Conservation (phyloP, 2,329 filamentous ascomycete genomes). For the Verticillium tricorpus region DNA sequence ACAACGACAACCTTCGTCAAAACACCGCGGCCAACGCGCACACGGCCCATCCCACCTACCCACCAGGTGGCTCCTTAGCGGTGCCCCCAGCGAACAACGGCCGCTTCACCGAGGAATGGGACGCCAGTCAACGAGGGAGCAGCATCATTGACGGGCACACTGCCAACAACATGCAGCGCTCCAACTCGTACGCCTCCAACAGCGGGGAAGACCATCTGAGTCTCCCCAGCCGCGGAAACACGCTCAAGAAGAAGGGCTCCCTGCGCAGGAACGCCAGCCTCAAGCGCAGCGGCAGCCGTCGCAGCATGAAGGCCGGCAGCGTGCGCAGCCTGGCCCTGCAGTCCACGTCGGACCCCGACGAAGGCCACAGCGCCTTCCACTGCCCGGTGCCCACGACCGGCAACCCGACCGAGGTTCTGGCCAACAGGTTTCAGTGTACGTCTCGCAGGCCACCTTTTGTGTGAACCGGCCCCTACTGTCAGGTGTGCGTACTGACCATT, state of each 20-base stretch:
- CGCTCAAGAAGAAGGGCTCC: conserved; percentile 84
- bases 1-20: conserved; percentile 8
- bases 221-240: conserved; percentile 54
- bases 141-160: conserved; percentile 53
- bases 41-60: neutral
- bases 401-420: conserved; percentile 82
- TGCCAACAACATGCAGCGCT: conserved; percentile 48
- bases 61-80: neutral
- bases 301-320: conserved; percentile 80
- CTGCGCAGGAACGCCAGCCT: conserved; percentile 69
- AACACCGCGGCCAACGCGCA: conserved; percentile 16
- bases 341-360: conserved; percentile 61
- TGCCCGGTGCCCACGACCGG: conserved; percentile 85
- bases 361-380: conserved; percentile 78
- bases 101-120: conserved; percentile 65
- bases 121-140: conserved; percentile 62
- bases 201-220: conserved; percentile 38
- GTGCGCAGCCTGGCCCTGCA: conserved; percentile 76
- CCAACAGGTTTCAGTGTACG: conserved; percentile 83
- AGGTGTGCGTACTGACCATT: neutral
- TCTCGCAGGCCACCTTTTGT: conserved; percentile 8
- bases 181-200: conserved; percentile 53
- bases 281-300: conserved; percentile 73
- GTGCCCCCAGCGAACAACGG: neutral
- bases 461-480: neutral